Evolutionary conservation across 176 grass and related monocot species (phyloP), one percentile per base, ranked within the genome.

Genomic region (Poa pratensis): DNA sequence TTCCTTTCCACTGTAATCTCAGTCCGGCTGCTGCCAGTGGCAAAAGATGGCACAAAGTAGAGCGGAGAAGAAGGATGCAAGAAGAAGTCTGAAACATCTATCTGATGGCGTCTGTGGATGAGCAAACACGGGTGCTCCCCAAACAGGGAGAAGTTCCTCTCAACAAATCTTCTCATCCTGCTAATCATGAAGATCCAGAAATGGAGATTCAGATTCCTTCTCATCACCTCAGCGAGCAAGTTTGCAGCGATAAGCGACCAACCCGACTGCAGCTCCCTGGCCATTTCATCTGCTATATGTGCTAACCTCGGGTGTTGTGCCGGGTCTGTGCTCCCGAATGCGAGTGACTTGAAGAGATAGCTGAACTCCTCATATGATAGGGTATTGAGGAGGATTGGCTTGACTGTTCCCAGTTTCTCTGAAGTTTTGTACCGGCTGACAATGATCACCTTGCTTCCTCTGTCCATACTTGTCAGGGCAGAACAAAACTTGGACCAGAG

Each of bases 361-460:
- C 35, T 46, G 10, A 45, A 73, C 54, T 83, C 81, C 2, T 62
- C 51, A 1, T 58, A 8, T 10, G 17, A 4, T 0, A 83, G 35
- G 16, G 9, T 20, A 5, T 48, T 46, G 35, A 83, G 49, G 6
- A 6, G 3, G 27, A 83, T 28, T 6, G 52, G 68, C 16, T 48
- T 39, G 0, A 60, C 17, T 2, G 67, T 60, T 73, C 80, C 53
- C 4, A 83, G 71, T 61, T 39, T 59, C 53, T 18, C 37, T 15
- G 27, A 0, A 13, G 7, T 60, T 32, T 46, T 9, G 0, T 4
- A 1, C 37, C 16, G 43, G 18, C 39, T 73, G 20, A 73, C 0
- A 2, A 83, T 34, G 14, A 83, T 74, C 24, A 83, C 69, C 18
- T 73, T 83, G 18, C 69, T 83, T 46, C 68, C 80, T 13, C 6